A percentile compares a stretch with the other conserved stretches of the same genome.
These are phyloP conservation scores for Endoconidiophora polonica DNA, from an alignment of 2,329 filamentous ascomycete species.

Conservation along the genomic window DNA sequence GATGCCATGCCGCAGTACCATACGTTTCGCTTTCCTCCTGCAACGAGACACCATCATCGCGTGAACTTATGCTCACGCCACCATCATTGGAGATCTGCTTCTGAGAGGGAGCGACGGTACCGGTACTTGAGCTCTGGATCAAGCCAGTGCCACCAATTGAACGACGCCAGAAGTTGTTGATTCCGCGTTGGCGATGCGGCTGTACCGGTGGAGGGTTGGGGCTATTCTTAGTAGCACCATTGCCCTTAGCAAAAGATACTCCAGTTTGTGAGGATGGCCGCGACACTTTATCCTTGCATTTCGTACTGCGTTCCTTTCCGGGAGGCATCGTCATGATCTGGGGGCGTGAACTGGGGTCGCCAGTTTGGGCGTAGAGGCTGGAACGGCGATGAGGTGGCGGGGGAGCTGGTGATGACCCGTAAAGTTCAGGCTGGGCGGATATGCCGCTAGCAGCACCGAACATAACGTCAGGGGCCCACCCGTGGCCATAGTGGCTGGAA, in stretches of 20 bases:
- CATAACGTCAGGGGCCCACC: conserved; percentile 33
- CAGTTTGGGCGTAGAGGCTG: conserved; percentile 33
- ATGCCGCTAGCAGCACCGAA: conserved; percentile 23
- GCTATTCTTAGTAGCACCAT: conserved; percentile 7
- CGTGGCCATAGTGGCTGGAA: conserved; percentile 18
- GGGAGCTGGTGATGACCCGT: conserved; percentile 22
- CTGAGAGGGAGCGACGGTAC: conserved; percentile 2
- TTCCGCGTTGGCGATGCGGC: conserved; percentile 20
- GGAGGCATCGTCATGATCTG: conserved; percentile 5
- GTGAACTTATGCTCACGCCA: conserved; percentile 9
- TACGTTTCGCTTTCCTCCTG: conserved; percentile 17
- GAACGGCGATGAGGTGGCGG: conserved; percentile 35
- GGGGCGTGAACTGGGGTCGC: conserved; percentile 13
- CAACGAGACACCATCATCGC: conserved; percentile 10
- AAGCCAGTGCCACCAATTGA: conserved; percentile 24
- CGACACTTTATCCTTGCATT: conserved; percentile 3
- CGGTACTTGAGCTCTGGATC: conserved; percentile 14
- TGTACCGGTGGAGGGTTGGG: conserved; percentile 10
- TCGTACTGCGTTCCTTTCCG: conserved; percentile 8
- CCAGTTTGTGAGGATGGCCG: conserved; percentile 9
- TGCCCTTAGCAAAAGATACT: conserved; percentile 1
- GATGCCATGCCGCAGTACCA: conserved; percentile 26
- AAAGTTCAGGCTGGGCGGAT: conserved; percentile 17
- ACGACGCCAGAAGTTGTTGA: conserved; percentile 35
- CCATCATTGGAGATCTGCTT: conserved; percentile 9